Evolutionary conservation across 2,329 filamentous ascomycete genomes (phyloP), one percentile per base, ranked within the genome.

Genomic region (Nigrospora osmanthi): DNA sequence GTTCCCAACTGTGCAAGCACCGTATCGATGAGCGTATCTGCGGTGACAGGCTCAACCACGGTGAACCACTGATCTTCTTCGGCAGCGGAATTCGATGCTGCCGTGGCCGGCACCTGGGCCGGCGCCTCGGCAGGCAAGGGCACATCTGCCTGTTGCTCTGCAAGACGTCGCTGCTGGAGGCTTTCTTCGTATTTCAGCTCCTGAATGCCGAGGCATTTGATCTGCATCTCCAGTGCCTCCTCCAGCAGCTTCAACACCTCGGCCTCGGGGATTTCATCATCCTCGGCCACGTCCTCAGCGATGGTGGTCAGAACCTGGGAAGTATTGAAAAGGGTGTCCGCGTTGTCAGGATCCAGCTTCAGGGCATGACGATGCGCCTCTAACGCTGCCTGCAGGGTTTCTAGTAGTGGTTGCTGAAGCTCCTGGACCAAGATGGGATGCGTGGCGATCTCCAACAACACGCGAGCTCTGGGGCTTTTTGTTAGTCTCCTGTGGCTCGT

Each of bases 251-350:
- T 66, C 13, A 76, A 19, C 1, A 58, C 59, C 15, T 59, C 53
- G 5, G 58, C 58, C 17, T 71, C 66, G 3, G 59, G 61, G 1
- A 61, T 58, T 6, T 72, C 70, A 36, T 71, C 71, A n/a, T 71
- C 69, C 41, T 80, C 76, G 1, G 73, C 67, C 9, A 78, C 58
- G 2, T 67, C 67, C 64, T 88, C 84, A 2, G 80, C 81, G 34
- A 87, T 67, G 49, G 75, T 80, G 1, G 78, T 83, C 34, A 87
- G 67, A 4, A 86, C 79, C 60, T 87, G 84, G 2, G 78, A 81
- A 6, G 80, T 82, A 57, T 88, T 89, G 68, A 87, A 89, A 10
- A 85, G 65, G 6, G 79, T 72, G 61, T 89, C 83, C 1, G 81
- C 69, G 57, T 86, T 85, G 35, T 80, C 72, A 40, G 75, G 70